Evolutionary conservation across 1,284 basidiomycete species (phyloP), one percentile per base, ranked within the genome.

Genomic region (Jaminaea rosea): DNA sequence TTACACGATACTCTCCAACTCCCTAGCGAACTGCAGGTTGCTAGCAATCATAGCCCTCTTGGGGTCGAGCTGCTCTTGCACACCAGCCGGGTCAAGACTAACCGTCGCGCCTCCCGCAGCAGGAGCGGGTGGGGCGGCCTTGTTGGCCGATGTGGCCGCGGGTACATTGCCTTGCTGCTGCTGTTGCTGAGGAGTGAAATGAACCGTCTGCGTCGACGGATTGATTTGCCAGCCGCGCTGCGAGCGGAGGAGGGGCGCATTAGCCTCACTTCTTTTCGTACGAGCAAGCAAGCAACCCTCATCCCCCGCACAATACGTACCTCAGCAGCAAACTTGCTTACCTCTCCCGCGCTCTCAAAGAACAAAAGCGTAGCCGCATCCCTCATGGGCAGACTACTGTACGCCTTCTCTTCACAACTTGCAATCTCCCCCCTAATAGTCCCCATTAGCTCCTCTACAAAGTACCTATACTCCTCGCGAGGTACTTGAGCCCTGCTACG

Each of bases 371-470:
- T 90, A 1, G 85, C 83, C 0, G 88, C 90, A 64, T 93, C 90
- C 68, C 86, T 85, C 50, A 93, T 73, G 1, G 90, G 90, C 47
- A 93, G 76, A 58, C 83, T 86, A 63, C 88, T 84, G 62, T 93
- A 93, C 5, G 89, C 90, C 46, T 84, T 80, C 74, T 93, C 89
- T 70, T 91, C 88, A 65, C 89, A 93, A 64, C 85, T 88, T 11
- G 90, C 89, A 64, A 93, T 93, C 76, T 93, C 90, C 72, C 88
- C 88, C 63, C 87, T 79, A 62, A 93, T 92, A 3, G 90, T 93
- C n/a, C 84, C 85, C 84, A 93, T 88, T 56, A 93, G 77, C 63
- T 86, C 85, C 69, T 91, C 86, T 13, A 91, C 84, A 69, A 93
- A 93, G 78, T 85, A 87, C 63, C 83, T 84, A 78, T 91, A 91